Evolutionary conservation across 768 basidiomycete genomes (phyloP).

Genomic region (Fomitopsis serialis): DNA sequence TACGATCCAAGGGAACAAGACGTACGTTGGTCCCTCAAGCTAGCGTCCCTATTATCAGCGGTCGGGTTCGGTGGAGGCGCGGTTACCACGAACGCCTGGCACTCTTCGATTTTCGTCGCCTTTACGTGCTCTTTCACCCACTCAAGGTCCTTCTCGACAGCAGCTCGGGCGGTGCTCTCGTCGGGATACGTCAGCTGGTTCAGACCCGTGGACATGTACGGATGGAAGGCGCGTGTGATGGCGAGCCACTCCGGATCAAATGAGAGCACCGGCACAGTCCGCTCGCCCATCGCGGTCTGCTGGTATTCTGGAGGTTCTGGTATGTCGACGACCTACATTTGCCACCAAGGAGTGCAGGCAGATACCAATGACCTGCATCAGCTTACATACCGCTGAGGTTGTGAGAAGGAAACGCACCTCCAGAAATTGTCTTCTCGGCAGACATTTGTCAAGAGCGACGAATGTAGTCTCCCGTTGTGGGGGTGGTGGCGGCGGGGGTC

Average conservation of each 20-base stretch:
- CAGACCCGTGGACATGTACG: constrained; percentile 56
- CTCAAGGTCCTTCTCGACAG: constrained; percentile 52
- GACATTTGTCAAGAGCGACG: constrained; percentile 88
- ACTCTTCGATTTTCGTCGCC: constrained; percentile 27
- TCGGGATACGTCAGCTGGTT: constrained; percentile 57
- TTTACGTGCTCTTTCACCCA: constrained; percentile 66
- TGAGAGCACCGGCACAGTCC: constrained; percentile 29
- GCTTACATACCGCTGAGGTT: no score
- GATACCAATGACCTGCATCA: no score
- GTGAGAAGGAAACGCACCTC: constrained; percentile 47
- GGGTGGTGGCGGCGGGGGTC: constrained; percentile 29
- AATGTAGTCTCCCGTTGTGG: constrained; percentile 55
- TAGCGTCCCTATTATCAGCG: constrained; percentile 34
- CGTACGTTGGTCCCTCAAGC: constrained; percentile 31
- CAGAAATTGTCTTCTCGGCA: constrained; percentile 65
- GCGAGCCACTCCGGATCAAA: constrained; percentile 95
- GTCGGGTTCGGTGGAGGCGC: constrained; percentile 54
- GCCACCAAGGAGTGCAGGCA: not conserved
- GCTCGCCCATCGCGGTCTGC: constrained; percentile 18
- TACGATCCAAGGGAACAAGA: no score
- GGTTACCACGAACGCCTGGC: constrained; percentile 66
- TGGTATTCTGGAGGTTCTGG: constrained; percentile 18
- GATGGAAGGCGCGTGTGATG: constrained; percentile 82
- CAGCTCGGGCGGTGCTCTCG: constrained; percentile 38
- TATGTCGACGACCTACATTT: constrained; percentile 66